Base-by-base conservation (phyloP, 129 eudicot species). In the Escallonia rubra region DNA sequence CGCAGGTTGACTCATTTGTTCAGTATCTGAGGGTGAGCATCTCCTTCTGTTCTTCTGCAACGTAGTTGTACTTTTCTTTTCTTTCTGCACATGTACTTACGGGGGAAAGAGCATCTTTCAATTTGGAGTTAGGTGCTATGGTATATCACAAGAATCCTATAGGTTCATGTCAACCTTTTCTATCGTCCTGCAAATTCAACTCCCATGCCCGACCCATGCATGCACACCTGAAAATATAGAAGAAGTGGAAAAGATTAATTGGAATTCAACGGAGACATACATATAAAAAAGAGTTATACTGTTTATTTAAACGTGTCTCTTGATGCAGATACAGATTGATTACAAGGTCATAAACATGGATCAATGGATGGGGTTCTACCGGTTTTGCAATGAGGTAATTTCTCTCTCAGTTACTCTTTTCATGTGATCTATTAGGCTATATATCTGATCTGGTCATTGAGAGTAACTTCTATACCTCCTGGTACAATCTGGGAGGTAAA, bases 311-410 rank as follows among this genome's bases (percentile, higher is more conserved):
- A n/a, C 68, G 23, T 52, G 14, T 43, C 43, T 51, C 65, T 55
- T 45, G 53, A 42, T 75, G 66, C 92, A 93, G 98, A 78, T 80
- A 41, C 98, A 93, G 60, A 63, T 47, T 74, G 98, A 93, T 74
- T 93, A 89, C 86, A 93, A 93, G 81, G 96, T 89, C 63, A 84
- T 93, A 59, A 93, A 86, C 88, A 86, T 82, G 92, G 98, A 93
- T 77, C 98, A 93, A 47, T 93, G 98, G 98, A 84, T 80, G 86
- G 92, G 96, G 64, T 89, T 93, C 81, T 93, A 79, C 49, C 85
- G 98, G 61, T 93, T 93, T 74, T 84, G 90, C 85, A 78, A 80
- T 55, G 96, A 93, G 96, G 98, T 93, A 79, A 66, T 57, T 47
- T 42, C 5, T 52, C 51, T 43, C 60, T 48, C 23, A 4, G 34